Base-by-base conservation (phyloP, 2,329 filamentous ascomycete species). In the Triangularia verruculosa region DNA sequence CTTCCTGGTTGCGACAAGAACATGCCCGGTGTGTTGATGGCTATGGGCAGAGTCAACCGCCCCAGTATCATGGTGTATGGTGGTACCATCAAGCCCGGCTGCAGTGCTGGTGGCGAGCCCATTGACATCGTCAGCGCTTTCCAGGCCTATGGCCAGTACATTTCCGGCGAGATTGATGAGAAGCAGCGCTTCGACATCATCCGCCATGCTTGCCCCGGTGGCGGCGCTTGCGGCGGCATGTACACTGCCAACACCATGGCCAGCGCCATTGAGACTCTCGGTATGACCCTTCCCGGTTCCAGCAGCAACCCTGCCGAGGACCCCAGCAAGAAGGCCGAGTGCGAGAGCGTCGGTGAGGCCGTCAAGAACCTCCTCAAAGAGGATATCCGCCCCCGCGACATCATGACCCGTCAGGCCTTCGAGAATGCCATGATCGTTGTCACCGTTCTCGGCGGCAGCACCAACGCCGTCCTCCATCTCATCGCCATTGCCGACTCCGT, bases 1-100 rank as follows among this genome's bases (percentile, higher is more conserved):
- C 90, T 99, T 72, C 95, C 95, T 13, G 95, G 95, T 57, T 99
- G 95, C 79, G 95, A 99, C 85, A 99, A 99, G 87, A 99, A 99
- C 81, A 98, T 99, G 95, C 93, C 93, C 1, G 91, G 91, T 77
- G 91, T 95, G 12, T 80, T 93, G 72, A 95, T 95, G 73, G 95
- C 93, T 62, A 97, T 97, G 91, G 94, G 93, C 39, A 87, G 95
- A 70, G 88, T 97, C 69, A 98, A 99, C 82, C 84, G 95, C 55
- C 95, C 95, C 28, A 93, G 91, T 71, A 83, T 99, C 74, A 99
- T 99, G 95, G 91, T 99, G 28, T 99, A 99, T 74, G 95, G 95
- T 70, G 95, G 95, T 57, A 93, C 91, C 51, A 99, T 98, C 76
- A 89, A 91, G 75, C 92, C 95, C 39, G 95, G 95, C 55, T 97